A percentile compares a stretch with the other conserved stretches of the same genome.
These are phyloP conservation scores for Lichtheimia ramosa DNA, from an alignment of 371 early-diverging fungal species.

Conservation along the genomic window DNA sequence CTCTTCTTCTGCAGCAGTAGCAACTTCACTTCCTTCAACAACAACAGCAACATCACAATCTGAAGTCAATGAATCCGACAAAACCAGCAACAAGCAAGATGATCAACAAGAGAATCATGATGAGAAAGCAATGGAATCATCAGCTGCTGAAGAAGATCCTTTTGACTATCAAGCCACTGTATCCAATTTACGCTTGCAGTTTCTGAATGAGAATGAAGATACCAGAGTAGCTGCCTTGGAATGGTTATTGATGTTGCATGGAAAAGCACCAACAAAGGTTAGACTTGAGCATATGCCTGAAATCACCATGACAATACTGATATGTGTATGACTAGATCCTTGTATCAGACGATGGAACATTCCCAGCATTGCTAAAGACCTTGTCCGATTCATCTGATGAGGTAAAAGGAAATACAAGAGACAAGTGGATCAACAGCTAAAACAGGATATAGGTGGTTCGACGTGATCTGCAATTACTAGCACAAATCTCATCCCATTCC, in stretches of 20 bases:
- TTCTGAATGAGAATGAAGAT: conserved; percentile 81
- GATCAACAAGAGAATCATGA: neutral
- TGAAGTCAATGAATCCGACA: neutral
- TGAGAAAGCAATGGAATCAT: neutral
- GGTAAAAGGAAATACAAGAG: conserved; percentile 23
- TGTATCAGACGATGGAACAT: conserved; percentile 76
- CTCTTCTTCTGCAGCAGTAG: conserved; percentile 2
- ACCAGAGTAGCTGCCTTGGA: conserved; percentile 86
- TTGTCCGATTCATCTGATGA: conserved; percentile 91
- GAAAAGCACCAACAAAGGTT: conserved; percentile 78
- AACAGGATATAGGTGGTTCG: conserved; percentile 61
- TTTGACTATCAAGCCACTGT: conserved; percentile 81
- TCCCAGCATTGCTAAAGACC: conserved; percentile 78
- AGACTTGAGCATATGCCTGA: too few relatives aligned
- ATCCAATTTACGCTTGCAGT: conserved; percentile 71
- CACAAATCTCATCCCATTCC: conserved; percentile 82
- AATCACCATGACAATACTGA: too few relatives aligned
- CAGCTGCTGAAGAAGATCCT: conserved; percentile 40
- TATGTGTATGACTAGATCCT: conserved; percentile 41
- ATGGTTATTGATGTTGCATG: conserved; percentile 93
- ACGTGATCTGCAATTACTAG: conserved; percentile 84
- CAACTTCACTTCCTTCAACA: neutral
- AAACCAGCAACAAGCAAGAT: neutral
- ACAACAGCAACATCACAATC: neutral
- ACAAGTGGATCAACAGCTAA: neutral